Percentiles rank a stretch among this genome's conserved stretches.
Evolutionary conservation across 2,329 filamentous ascomycete species (phyloP).

Genomic region (Microcera coccophila): DNA sequence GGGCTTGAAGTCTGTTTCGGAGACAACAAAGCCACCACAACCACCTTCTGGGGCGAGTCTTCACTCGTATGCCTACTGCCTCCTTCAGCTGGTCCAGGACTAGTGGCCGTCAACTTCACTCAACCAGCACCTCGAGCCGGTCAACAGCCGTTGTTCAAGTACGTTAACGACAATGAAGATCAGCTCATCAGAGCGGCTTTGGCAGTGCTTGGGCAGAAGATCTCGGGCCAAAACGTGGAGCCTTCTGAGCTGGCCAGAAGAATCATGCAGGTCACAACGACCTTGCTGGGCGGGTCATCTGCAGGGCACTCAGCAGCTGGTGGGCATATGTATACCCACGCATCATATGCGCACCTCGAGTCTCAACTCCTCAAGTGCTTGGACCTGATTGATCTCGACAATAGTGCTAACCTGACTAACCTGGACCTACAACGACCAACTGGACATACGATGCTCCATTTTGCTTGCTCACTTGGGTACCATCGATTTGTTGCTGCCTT

Average conservation of each 20-base stretch:
- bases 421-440: constrained; percentile 63
- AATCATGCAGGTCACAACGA: constrained; percentile 51
- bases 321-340: constrained; percentile 39
- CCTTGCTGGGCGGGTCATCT: constrained; percentile 37
- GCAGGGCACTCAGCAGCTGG: constrained; percentile 42
- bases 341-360: constrained; percentile 54
- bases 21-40: constrained; percentile 59
- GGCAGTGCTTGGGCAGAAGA: constrained; percentile 60
- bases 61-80: constrained; percentile 77
- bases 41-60: constrained; percentile 75
- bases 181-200: constrained; percentile 65
- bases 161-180: constrained; percentile 67
- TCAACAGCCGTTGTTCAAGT: constrained; percentile 61
- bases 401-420: constrained; percentile 63
- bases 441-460: constrained; percentile 77
- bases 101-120: constrained; percentile 66
- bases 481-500: constrained; percentile 73
- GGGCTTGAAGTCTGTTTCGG: constrained; percentile 84
- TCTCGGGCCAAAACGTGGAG: constrained; percentile 60
- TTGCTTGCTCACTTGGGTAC: constrained; percentile 71
- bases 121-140: constrained; percentile 36
- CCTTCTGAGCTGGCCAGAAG: constrained; percentile 58
- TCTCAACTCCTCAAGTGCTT: constrained; percentile 66
- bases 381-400: constrained; percentile 75
- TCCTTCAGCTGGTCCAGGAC: constrained; percentile 62